A percentile compares a stretch with the other conserved stretches of the same genome.
These are phyloP conservation scores for Boletus insuetus DNA, from an alignment of 768 basidiomycete genomes.

Conservation along the genomic window DNA sequence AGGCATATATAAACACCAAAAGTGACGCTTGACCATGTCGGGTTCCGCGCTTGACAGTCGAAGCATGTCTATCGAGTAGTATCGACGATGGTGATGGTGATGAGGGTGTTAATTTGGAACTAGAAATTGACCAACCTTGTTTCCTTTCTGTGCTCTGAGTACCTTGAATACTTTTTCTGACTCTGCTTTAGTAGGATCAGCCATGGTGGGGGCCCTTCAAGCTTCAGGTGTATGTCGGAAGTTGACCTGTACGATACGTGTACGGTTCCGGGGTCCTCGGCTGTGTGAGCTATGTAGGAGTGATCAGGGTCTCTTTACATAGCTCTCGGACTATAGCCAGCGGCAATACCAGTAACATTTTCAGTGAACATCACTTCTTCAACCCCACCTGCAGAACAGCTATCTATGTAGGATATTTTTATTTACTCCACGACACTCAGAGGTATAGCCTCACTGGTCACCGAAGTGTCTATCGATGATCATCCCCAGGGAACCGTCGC, in stretches of 20 bases:
- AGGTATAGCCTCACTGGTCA: too few species aligned
- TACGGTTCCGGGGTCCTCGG: conserved; percentile 16
- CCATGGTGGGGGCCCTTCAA: conserved; percentile 39
- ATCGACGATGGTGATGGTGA: conserved; percentile 11
- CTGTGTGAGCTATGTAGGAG: too few species aligned
- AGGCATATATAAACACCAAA: conserved; percentile 97
- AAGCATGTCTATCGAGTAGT: conserved; percentile 90
- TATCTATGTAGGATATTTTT: too few species aligned
- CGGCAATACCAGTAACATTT: too few species aligned
- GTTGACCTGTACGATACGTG: conserved; percentile 17
- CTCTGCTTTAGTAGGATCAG: conserved; percentile 81
- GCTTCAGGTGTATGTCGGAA: neutral
- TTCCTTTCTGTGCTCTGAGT: conserved; percentile 80
- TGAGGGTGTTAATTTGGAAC: neutral
- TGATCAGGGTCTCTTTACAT: conserved; percentile 17
- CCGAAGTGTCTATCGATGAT: too few species aligned
- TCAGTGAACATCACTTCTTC: too few species aligned
- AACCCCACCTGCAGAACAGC: too few species aligned
- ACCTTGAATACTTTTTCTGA: conserved; percentile 84
- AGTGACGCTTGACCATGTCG: conserved; percentile 96
- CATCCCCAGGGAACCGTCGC: too few species aligned
- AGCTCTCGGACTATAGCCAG: too few species aligned
- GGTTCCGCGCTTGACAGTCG: conserved; percentile 93
- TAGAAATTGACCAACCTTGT: conserved; percentile 55
- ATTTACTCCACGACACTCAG: too few species aligned